phyloP scores from a whole-genome alignment of 495 filamentous ascomycete species.

The Hypoxylon crocopeplum region DNA sequence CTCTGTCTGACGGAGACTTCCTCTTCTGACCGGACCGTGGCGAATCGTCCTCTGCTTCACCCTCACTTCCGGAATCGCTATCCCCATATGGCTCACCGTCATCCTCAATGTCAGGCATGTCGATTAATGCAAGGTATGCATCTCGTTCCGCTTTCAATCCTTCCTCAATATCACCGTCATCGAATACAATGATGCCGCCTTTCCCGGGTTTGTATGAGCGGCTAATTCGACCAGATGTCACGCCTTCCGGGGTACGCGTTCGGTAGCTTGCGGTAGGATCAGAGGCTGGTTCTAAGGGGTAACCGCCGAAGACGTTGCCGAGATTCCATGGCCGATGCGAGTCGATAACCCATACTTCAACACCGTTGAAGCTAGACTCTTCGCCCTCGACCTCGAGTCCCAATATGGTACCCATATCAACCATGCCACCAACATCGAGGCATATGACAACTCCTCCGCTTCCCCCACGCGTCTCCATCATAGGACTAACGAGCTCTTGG shows the following conservation, averaged over 20 bases:
- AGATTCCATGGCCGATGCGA: slow-evolving; percentile 93
- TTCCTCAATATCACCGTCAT: slow-evolving; percentile 95
- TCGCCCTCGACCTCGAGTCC: slow-evolving; percentile 66
- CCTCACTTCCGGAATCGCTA: slow-evolving; percentile 55
- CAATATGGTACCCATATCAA: slow-evolving; percentile 79
- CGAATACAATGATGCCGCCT: slow-evolving; percentile 89
- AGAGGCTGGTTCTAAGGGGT: slow-evolving; percentile 57
- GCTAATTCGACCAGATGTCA: slow-evolving; percentile 71
- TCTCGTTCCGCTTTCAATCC: slow-evolving; percentile 76
- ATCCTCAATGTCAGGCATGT: slow-evolving; percentile 91
- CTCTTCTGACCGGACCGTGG: slow-evolving; percentile 67
- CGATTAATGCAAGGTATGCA: slow-evolving; percentile 79
- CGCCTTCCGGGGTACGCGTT: slow-evolving; percentile 55
- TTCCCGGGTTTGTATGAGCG: slow-evolving; percentile 74
- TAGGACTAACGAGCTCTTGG: slow-evolving; percentile 75
- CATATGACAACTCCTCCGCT: slow-evolving; percentile 88
- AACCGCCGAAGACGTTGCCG: slow-evolving; percentile 86
- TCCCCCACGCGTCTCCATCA: slow-evolving; percentile 81
- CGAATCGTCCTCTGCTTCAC: slow-evolving; percentile 40
- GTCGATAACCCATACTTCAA: slow-evolving; percentile 96
- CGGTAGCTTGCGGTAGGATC: slow-evolving; percentile 53
- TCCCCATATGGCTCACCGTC: slow-evolving; percentile 63
- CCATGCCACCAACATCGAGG: slow-evolving; percentile 87
- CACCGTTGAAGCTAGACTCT: slow-evolving; percentile 67
- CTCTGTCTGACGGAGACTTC: slow-evolving; percentile 81